Conservation (phyloP, 106 monocot genomes). For the Acorus calamus region DNA sequence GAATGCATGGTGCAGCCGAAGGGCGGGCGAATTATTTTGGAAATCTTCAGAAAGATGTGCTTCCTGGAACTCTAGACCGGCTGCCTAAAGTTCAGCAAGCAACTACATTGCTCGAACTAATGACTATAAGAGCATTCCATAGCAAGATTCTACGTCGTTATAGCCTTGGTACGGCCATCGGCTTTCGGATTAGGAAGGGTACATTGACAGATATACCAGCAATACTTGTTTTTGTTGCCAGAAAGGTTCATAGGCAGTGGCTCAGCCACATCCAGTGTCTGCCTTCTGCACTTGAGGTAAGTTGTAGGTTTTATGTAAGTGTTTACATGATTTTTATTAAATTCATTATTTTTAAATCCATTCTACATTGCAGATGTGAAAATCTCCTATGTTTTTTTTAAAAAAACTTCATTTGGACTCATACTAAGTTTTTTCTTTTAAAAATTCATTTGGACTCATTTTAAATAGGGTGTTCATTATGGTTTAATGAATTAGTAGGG, state of each 20-base stretch:
- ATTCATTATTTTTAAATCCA: too few relatives aligned
- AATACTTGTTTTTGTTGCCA: conserved; percentile 94
- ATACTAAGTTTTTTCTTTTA: neutral
- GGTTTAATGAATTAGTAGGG: conserved; percentile 33
- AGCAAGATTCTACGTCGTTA: conserved; percentile 90
- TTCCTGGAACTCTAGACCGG: conserved; percentile 55
- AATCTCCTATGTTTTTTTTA: too few relatives aligned
- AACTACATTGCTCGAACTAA: conserved; percentile 83
- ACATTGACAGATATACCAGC: conserved; percentile 74
- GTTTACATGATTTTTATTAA: too few relatives aligned
- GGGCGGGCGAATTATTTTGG: conserved; percentile 93
- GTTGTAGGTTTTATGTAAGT: neutral
- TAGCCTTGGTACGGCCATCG: conserved; percentile 91
- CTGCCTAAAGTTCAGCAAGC: conserved; percentile 77
- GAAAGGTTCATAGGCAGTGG: conserved; percentile 92
- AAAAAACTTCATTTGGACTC: neutral
- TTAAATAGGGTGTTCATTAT: neutral
- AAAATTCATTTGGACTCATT: neutral
- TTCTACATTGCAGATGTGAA: too few relatives aligned
- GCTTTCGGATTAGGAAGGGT: conserved; percentile 80
- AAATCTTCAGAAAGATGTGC: conserved; percentile 92
- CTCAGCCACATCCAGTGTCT: conserved; percentile 69
- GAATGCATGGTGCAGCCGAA: conserved; percentile 70
- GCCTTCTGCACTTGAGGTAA: conserved; percentile 82
- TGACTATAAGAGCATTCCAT: conserved; percentile 96